Conservation (phyloP, 2,329 filamentous ascomycete species). For the Alternaria consortialis region DNA sequence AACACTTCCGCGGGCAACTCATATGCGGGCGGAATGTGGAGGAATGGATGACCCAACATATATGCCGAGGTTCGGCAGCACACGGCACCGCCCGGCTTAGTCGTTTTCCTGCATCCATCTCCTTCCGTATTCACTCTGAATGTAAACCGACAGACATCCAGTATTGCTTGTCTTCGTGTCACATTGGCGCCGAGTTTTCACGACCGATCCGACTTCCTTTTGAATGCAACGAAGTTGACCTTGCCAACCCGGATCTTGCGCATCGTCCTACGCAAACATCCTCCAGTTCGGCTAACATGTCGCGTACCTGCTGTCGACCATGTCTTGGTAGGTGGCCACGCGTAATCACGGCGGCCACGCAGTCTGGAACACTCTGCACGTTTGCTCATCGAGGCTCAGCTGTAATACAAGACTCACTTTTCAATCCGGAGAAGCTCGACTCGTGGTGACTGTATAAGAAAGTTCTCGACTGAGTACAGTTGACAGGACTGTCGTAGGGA, state of each 20-base stretch:
- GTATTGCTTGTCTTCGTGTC: background rate
- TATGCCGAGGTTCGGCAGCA: conserved; percentile 43
- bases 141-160: background rate
- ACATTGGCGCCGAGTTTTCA: background rate
- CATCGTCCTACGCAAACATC: conserved; percentile 2
- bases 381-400: background rate
- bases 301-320: background rate
- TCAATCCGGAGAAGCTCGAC: background rate
- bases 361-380: background rate
- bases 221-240: background rate
- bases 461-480: conserved; percentile 19
- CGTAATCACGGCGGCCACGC: background rate
- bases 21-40: conserved; percentile 40
- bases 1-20: conserved; percentile 24
- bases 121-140: background rate
- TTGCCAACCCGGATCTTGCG: too few relatives aligned
- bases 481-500: conserved; percentile 29
- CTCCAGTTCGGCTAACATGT: conserved; percentile 4
- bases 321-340: background rate
- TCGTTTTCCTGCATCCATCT: background rate
- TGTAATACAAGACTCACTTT: background rate
- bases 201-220: background rate
- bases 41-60: conserved; percentile 10
- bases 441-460: background rate
- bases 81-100: conserved; percentile 37